Conservation (phyloP, 2,329 filamentous ascomycete genomes). For the Colletotrichum sojae region DNA sequence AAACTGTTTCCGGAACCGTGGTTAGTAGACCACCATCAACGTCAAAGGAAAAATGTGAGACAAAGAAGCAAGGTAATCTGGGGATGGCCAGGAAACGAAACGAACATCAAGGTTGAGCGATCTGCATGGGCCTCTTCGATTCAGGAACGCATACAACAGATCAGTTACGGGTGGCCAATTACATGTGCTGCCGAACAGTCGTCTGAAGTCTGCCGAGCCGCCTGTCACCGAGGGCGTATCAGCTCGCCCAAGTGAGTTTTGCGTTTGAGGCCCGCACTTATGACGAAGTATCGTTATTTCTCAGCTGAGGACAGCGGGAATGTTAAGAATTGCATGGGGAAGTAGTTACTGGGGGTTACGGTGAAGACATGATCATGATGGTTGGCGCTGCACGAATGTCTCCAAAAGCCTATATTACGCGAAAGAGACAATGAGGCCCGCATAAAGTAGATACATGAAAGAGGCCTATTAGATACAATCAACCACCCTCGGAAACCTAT, state of each 20-base stretch:
- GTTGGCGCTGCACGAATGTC: too few species aligned
- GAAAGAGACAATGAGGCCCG: too few species aligned
- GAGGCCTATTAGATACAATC: neutral
- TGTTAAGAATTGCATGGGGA: neutral
- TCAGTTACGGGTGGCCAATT: neutral
- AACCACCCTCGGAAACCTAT: neutral
- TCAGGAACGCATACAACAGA: too few species aligned
- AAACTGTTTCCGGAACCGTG: neutral
- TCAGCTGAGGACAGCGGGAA: neutral
- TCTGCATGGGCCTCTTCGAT: neutral
- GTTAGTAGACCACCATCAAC: too few species aligned
- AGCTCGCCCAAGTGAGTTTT: neutral
- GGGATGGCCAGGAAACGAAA: neutral
- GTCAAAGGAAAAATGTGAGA: conserved; percentile 9
- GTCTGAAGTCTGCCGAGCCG: conserved; percentile 19
- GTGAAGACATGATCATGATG: neutral
- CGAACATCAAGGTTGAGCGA: neutral
- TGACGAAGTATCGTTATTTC: neutral
- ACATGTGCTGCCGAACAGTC: conserved; percentile 23
- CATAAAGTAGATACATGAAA: neutral
- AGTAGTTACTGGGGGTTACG: neutral
- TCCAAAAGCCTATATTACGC: neutral
- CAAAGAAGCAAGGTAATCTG: neutral
- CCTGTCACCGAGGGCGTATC: conserved; percentile 25
- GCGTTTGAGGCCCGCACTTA: neutral